Conservation (phyloP, 805 yeast genomes). For the Starmerella vitae region DNA sequence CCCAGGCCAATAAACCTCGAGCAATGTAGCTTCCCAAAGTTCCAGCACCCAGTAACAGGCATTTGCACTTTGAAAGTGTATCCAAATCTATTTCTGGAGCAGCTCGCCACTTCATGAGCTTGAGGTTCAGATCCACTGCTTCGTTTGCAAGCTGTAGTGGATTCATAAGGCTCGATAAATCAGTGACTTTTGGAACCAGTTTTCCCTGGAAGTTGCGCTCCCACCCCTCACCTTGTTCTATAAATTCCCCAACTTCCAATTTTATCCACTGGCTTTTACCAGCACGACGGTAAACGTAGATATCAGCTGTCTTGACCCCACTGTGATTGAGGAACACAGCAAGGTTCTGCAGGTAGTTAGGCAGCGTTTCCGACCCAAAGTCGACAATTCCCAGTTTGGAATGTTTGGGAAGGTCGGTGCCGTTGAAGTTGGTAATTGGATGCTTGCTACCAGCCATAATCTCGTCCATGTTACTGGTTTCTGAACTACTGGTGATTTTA, state of each 20-base stretch:
- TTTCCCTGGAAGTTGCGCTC: constrained; percentile 61
- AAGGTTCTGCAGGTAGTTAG: constrained; percentile 44
- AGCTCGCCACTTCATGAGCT: constrained; percentile 93
- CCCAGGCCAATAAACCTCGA: constrained; percentile 86
- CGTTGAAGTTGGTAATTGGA: neutral
- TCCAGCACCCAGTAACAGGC: constrained; percentile 85
- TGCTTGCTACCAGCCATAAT: neutral
- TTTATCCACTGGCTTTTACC: constrained; percentile 23
- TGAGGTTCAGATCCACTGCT: constrained; percentile 79
- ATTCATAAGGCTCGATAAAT: constrained; percentile 65
- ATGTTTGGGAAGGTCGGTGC: neutral
- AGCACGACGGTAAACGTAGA: constrained; percentile 26
- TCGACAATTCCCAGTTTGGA: constrained; percentile 15
- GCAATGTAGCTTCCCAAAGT: constrained; percentile 89
- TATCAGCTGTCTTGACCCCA: constrained; percentile 27
- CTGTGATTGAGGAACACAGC: constrained; percentile 35
- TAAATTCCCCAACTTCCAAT: constrained; percentile 17
- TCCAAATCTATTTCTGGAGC: constrained; percentile 72
- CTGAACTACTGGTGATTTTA: neutral
- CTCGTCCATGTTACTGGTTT: neutral
- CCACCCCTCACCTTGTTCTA: constrained; percentile 63
- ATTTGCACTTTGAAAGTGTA: constrained; percentile 42
- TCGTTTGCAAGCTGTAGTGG: constrained; percentile 77
- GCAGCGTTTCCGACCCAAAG: constrained; percentile 25
- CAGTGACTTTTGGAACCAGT: constrained; percentile 70